Conservation (phyloP, 345 rosid genomes). For the Capsella bursapastoris region DNA sequence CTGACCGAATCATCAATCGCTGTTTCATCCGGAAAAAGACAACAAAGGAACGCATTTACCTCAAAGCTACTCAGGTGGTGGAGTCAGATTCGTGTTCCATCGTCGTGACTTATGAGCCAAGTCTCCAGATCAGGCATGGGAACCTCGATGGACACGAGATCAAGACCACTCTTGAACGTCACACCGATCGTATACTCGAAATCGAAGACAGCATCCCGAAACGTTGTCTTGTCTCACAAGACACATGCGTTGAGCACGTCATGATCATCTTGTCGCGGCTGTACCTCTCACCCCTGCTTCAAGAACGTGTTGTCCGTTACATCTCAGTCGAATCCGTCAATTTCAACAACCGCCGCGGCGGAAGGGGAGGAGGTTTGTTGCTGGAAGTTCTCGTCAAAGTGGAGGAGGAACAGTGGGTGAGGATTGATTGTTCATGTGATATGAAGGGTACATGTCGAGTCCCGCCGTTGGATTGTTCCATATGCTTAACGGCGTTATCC, state of each 20-base stretch:
- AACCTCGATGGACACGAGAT: conserved; percentile 6
- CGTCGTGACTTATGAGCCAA: conserved; percentile 1
- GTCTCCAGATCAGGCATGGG: neutral
- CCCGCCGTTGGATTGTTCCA: conserved; percentile 4
- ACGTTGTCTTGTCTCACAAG: conserved; percentile 7
- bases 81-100: conserved; percentile 16
- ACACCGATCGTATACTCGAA: neutral
- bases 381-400: conserved; percentile 14
- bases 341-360: neutral
- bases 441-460: neutral
- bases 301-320: conserved; percentile 14
- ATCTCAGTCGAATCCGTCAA: conserved; percentile 7
- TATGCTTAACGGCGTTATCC: conserved; percentile 8
- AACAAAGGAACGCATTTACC: neutral
- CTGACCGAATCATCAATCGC: neutral
- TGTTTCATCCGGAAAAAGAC: neutral
- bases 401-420: neutral
- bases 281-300: conserved; percentile 7
- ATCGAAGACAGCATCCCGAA: conserved; percentile 1
- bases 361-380: conserved; percentile 12
- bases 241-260: conserved; percentile 24
- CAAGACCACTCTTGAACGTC: neutral
- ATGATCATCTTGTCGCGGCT: conserved; percentile 30
- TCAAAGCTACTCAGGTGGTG: conserved; percentile 21
- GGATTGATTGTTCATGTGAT: neutral